These are phyloP conservation scores for Blastobotrys parvus DNA, from an alignment of 805 yeast species.

Conservation along the genomic window DNA sequence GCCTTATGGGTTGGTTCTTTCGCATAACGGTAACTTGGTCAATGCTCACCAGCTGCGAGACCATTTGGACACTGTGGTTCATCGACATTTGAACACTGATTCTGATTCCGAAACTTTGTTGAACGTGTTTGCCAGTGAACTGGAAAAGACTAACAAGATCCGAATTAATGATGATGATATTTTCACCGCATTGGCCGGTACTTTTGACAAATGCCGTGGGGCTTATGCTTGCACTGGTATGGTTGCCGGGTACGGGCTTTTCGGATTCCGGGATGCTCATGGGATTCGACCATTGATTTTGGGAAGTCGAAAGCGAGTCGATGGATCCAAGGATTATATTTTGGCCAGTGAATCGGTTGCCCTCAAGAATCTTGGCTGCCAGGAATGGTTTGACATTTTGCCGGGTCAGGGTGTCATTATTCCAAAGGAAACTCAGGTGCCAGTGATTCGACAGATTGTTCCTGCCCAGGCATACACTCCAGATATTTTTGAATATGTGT, in stretches of 20 bases:
- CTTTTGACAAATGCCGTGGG: slow-evolving; percentile 75
- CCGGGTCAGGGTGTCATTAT: slow-evolving; percentile 98
- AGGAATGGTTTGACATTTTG: slow-evolving; percentile 65
- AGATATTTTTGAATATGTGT: slow-evolving; percentile 93
- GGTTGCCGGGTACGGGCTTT: slow-evolving; percentile 91
- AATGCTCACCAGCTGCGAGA: slow-evolving; percentile 69
- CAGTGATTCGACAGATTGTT: slow-evolving; percentile 82
- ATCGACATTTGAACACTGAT: slow-evolving; percentile 95
- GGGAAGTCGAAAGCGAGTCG: slow-evolving; percentile 67
- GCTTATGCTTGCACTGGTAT: slow-evolving; percentile 96
- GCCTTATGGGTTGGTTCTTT: slow-evolving; percentile 85
- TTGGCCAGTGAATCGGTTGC: slow-evolving; percentile 94
- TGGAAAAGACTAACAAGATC: slow-evolving; percentile 84
- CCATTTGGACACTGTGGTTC: slow-evolving; percentile 86
- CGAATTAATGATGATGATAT: slow-evolving; percentile 89
- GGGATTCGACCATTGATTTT: slow-evolving; percentile 87
- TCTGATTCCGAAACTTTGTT: slow-evolving; percentile 87
- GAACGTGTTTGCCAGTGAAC: slow-evolving; percentile 85
- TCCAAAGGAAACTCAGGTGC: slow-evolving; percentile 62
- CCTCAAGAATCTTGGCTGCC: slow-evolving; percentile 82
- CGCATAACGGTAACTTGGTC: slow-evolving; percentile 93
- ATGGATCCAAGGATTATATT: slow-evolving; percentile 82
- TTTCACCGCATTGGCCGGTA: slow-evolving; percentile 77
- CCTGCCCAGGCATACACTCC: slow-evolving; percentile 77
- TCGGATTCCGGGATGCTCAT: slow-evolving; percentile 95